A percentile compares a stretch with the other conserved stretches of the same genome.
phyloP scores from a whole-genome alignment of 352 stramenopile genomes.

The Phytophthora ramorum region DNA sequence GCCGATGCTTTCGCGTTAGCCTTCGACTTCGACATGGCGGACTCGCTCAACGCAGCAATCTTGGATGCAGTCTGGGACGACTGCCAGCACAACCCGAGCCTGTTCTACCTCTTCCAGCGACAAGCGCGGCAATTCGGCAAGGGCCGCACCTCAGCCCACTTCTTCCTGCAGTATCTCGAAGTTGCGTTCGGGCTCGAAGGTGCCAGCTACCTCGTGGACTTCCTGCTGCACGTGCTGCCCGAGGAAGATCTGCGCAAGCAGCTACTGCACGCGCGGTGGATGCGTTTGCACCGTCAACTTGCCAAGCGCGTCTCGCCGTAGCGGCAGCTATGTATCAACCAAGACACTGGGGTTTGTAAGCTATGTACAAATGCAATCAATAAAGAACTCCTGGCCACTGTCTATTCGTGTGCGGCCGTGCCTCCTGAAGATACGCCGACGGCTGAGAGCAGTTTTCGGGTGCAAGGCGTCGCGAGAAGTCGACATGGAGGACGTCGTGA shows the following conservation, averaged over 20 bases:
- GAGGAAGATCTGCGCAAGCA: constrained; percentile 70
- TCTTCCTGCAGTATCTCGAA: constrained; percentile 85
- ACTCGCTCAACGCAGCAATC: constrained; percentile 77
- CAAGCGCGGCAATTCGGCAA: constrained; percentile 84
- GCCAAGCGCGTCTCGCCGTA: constrained; percentile 58
- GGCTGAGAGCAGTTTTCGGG: constrained; percentile 10
- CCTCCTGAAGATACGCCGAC: constrained; percentile 5
- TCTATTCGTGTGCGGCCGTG: neutral
- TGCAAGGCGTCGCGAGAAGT: constrained; percentile 19
- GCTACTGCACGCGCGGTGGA: constrained; percentile 69
- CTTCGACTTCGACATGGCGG: constrained; percentile 71
- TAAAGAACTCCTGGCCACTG: constrained; percentile 9
- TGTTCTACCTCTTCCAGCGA: constrained; percentile 85
- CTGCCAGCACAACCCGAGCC: constrained; percentile 84
- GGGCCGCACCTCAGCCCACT: constrained; percentile 49
- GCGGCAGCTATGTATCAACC: constrained; percentile 11
- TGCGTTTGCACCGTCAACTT: constrained; percentile 67
- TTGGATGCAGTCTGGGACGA: constrained; percentile 87
- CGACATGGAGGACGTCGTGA: constrained; percentile 53
- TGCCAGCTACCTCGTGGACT: constrained; percentile 81
- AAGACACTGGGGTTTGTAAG: constrained; percentile 23
- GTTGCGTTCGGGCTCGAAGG: constrained; percentile 80
- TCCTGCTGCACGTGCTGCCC: constrained; percentile 81
- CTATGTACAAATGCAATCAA: constrained; percentile 31
- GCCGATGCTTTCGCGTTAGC: constrained; percentile 22